Base-by-base conservation (phyloP, 768 basidiomycete species). In the Mrakia blollopis region DNA sequence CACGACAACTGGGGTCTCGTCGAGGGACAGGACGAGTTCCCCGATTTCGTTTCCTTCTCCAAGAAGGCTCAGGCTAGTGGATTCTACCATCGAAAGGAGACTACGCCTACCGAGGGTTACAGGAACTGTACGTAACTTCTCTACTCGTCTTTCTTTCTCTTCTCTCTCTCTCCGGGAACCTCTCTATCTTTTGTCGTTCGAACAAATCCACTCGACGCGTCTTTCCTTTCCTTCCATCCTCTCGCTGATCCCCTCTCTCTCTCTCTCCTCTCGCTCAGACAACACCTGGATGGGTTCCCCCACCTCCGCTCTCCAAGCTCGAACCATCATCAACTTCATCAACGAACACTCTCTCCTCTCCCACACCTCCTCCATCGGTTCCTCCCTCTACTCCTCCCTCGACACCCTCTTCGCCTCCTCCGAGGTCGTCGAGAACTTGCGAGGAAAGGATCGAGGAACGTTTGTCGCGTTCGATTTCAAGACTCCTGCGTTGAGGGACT, bases 21-120 rank as follows among this genome's bases (percentile, higher is more conserved):
- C 67, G 79, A 80, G 52, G 80, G 80, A 11, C 60, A 67, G 44
- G 62, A 74, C 41, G 73, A 63, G 62, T 65, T 74, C 73, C 83
- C 85, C 44, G 85, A 86, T 79, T 85, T 86, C 77, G 84, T 86
- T 16, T 84, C 85, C 16, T 86, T 86, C 79, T 80, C 78, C 18
- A 79, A 74, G 67, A 74, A 74, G 76, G 61, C 41, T 25, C 73
- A 76, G 47, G 74, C 78, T 0, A 35, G 73, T 14, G 72, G 77
- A 0, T 83, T 85, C 79, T 86, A 81, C 79, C 85, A 86, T 79
- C 79, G 80, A 28, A 68, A 77, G 71, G 82, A 82, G 63, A 85
- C 85, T 5, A 79, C 84, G 57, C 82, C 85, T 10, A 75, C 73
- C 28, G 75, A 79, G 13, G 81, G 84, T 4, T 85, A 85, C 78